phyloP scores from a whole-genome alignment of 768 basidiomycete species.

The Lactarius pseudohatsudake region DNA sequence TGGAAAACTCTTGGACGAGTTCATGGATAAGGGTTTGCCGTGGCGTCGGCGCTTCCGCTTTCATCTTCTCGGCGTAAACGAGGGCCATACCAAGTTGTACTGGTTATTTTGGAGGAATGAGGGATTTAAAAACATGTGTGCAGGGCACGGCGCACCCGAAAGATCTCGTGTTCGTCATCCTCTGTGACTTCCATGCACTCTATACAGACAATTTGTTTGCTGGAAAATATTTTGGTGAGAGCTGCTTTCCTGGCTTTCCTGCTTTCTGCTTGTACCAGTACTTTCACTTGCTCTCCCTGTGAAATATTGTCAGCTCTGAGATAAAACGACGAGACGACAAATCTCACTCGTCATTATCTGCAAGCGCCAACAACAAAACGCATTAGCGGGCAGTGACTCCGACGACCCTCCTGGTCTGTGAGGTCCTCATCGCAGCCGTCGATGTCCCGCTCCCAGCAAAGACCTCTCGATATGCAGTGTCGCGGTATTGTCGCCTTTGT shows the following conservation, averaged over 20 bases:
- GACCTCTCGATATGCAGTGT: too few species aligned
- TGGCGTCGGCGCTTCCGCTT: slow-evolving; percentile 32
- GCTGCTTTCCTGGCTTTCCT: slow-evolving; percentile 32
- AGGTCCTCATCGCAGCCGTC: too few species aligned
- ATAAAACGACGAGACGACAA: too few species aligned
- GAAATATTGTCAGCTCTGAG: neutral
- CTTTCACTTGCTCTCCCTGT: slow-evolving; percentile 31
- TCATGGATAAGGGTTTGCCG: slow-evolving; percentile 28
- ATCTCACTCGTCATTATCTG: slow-evolving; percentile 45
- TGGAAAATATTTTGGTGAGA: slow-evolving; percentile 42
- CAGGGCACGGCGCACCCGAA: slow-evolving; percentile 32
- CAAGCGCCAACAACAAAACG: neutral
- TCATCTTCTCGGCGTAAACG: slow-evolving; percentile 32
- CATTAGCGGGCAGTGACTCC: neutral
- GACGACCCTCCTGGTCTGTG: too few species aligned
- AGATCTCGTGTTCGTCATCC: slow-evolving; percentile 36
- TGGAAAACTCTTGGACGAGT: slow-evolving; percentile 25
- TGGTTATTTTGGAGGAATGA: slow-evolving; percentile 24
- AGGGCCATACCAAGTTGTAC: slow-evolving; percentile 36
- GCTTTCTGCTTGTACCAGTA: slow-evolving; percentile 39
- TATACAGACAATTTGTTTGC: slow-evolving; percentile 50
- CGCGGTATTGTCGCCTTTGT: too few species aligned
- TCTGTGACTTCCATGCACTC: slow-evolving; percentile 43
- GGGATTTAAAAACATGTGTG: neutral
- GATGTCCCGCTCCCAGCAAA: too few species aligned